These are phyloP conservation scores for Kodamaea sp. DNA, from an alignment of 1,139 yeast species.

Conservation along the genomic window DNA sequence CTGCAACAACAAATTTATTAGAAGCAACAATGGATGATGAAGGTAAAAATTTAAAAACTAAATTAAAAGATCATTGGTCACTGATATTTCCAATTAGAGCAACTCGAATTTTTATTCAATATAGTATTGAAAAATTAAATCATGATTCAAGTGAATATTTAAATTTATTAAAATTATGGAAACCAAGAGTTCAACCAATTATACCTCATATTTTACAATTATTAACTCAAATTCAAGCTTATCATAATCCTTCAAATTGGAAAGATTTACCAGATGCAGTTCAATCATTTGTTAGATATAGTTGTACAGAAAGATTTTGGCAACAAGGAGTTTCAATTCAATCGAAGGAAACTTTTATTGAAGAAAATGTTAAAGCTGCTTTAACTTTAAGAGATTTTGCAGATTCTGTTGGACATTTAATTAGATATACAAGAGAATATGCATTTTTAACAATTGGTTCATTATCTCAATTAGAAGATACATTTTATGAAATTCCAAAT, in stretches of 20 bases:
- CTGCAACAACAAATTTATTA: slow-evolving; percentile 70
- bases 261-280: slow-evolving; percentile 80
- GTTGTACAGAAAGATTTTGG: slow-evolving; percentile 94
- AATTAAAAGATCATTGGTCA: slow-evolving; percentile 87
- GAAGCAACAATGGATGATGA: slow-evolving; percentile 88
- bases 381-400: slow-evolving; percentile 94
- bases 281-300: slow-evolving; percentile 81
- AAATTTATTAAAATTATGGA: slow-evolving; percentile 77
- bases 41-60: slow-evolving; percentile 71
- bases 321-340: slow-evolving; percentile 96
- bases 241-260: slow-evolving; percentile 94
- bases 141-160: slow-evolving; percentile 75
- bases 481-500: slow-evolving; percentile 81
- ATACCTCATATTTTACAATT: slow-evolving; percentile 86
- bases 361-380: slow-evolving; percentile 91
- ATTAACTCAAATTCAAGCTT: slow-evolving; percentile 86
- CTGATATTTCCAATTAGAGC: slow-evolving; percentile 94
- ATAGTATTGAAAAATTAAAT: slow-evolving; percentile 84
- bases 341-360: slow-evolving; percentile 90
- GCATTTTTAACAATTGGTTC: slow-evolving; percentile 89
- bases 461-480: slow-evolving; percentile 83
- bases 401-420: slow-evolving; percentile 95
- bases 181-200: slow-evolving; percentile 87
- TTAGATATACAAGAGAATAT: slow-evolving; percentile 93
- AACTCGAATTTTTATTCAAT: slow-evolving; percentile 90